These are phyloP conservation scores for Lactifluus piperatus DNA, from an alignment of 768 basidiomycete genomes.

Conservation along the genomic window DNA sequence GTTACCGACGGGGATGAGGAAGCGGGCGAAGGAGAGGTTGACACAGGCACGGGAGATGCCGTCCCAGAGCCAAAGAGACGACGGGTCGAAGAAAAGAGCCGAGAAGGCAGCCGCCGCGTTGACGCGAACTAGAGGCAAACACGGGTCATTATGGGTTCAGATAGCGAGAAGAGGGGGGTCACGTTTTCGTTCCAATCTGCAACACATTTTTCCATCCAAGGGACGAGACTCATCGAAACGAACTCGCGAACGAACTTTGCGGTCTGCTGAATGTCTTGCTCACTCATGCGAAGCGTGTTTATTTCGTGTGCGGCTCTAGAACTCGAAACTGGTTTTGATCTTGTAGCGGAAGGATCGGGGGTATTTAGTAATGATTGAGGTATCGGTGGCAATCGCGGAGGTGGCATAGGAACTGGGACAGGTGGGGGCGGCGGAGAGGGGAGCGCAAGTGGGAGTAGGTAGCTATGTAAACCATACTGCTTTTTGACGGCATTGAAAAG, in stretches of 20 bases:
- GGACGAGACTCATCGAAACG: constrained; percentile 78
- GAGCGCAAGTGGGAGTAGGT: constrained; percentile 54
- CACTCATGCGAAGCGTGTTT: constrained; percentile 43
- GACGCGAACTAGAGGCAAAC: constrained; percentile 48
- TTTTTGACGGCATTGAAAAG: constrained; percentile 84
- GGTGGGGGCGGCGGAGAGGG: constrained; percentile 57
- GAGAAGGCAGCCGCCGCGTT: constrained; percentile 69
- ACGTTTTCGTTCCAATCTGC: constrained; percentile 90
- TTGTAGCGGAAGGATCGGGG: constrained; percentile 16
- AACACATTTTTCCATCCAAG: constrained; percentile 96
- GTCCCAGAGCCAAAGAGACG: constrained; percentile 60
- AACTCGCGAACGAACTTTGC: constrained; percentile 82
- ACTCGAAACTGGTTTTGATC: constrained; percentile 21
- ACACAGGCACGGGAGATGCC: constrained; percentile 34
- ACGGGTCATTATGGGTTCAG: not conserved
- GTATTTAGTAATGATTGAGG: constrained; percentile 23
- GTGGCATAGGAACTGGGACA: constrained; percentile 53
- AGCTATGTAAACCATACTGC: constrained; percentile 72
- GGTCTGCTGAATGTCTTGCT: constrained; percentile 66
- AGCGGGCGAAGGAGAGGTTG: constrained; percentile 32
- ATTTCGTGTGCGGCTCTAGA: constrained; percentile 22
- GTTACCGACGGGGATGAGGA: constrained; percentile 26
- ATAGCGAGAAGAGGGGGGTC: constrained; percentile 20
- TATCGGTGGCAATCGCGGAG: constrained; percentile 59
- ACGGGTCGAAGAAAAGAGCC: constrained; percentile 80